A percentile compares a stretch with the other conserved stretches of the same genome.
These are phyloP conservation scores for Harrya chromipes DNA, from an alignment of 768 basidiomycete genomes.

Conservation along the genomic window DNA sequence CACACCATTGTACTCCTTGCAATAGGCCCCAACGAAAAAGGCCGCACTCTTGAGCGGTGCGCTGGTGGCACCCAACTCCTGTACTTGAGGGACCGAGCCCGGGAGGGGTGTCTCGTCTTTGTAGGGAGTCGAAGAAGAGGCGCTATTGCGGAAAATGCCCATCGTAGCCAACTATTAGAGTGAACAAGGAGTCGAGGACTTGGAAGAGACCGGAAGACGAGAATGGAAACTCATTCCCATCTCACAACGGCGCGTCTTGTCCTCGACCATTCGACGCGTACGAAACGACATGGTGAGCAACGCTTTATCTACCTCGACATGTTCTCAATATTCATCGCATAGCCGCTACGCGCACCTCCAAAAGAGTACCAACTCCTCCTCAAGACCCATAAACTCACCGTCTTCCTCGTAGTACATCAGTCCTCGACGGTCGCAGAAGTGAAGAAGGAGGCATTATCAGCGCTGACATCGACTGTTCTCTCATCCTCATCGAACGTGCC, in stretches of 20 bases:
- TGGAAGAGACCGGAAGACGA: constrained; percentile 17
- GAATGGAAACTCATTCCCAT: constrained; percentile 28
- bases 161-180: constrained; percentile 35
- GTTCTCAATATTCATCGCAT: neutral
- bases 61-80: constrained; percentile 86
- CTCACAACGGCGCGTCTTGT: neutral
- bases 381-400: constrained; percentile 69
- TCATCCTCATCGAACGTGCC: constrained; percentile 24
- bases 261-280: neutral
- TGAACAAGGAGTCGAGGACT: constrained; percentile 1
- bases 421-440: constrained; percentile 53
- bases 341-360: constrained; percentile 55
- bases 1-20: constrained; percentile 95
- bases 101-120: constrained; percentile 68
- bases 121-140: constrained; percentile 48
- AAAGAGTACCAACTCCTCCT: constrained; percentile 67
- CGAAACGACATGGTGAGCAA: constrained; percentile 19
- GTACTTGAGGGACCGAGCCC: constrained; percentile 66
- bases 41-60: constrained; percentile 94
- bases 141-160: constrained; percentile 51
- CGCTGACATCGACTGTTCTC: constrained; percentile 50
- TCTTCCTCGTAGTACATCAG: constrained; percentile 56
- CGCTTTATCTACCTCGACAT: neutral
- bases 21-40: constrained; percentile 95
- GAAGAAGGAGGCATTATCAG: constrained; percentile 62